Evolutionary conservation across 208 protist genomes (phyloP).

Genomic region (Wallacemonas sp.): DNA sequence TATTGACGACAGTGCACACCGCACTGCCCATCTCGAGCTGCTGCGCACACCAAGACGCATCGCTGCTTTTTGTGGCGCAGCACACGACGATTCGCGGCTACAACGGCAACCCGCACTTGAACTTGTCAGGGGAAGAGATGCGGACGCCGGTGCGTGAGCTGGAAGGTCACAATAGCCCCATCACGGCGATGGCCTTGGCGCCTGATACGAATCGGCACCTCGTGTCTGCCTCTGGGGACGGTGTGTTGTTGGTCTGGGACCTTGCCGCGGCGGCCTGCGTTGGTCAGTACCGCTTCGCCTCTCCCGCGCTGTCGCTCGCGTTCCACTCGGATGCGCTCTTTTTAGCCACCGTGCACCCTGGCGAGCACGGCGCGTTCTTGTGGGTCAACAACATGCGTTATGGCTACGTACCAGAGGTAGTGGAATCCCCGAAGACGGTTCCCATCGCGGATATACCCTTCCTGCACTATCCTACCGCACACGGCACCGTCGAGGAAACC

Average conservation of each 20-base stretch:
- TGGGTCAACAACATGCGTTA: slow-evolving; percentile 92
- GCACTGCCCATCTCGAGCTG: slow-evolving; percentile 63
- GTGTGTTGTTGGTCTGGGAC: slow-evolving; percentile 82
- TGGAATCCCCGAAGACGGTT: slow-evolving; percentile 39
- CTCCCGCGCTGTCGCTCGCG: slow-evolving; percentile 71
- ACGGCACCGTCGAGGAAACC: slow-evolving; percentile 54
- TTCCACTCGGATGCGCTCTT: slow-evolving; percentile 90
- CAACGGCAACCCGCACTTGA: slow-evolving; percentile 71
- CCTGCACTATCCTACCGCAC: slow-evolving; percentile 78
- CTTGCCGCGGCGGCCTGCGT: slow-evolving; percentile 82
- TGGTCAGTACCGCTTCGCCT: slow-evolving; percentile 75
- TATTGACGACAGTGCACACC: slow-evolving; percentile 42
- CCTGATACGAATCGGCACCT: slow-evolving; percentile 79
- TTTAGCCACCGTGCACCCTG: slow-evolving; percentile 80
- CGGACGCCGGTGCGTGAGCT: slow-evolving; percentile 69
- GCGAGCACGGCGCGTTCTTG: slow-evolving; percentile 78
- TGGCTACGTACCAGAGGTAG: slow-evolving; percentile 83
- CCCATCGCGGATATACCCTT: slow-evolving; percentile 51
- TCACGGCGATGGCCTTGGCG: slow-evolving; percentile 77
- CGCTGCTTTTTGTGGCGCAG: slow-evolving; percentile 76
- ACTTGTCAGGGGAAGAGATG: slow-evolving; percentile 30
- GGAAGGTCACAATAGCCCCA: slow-evolving; percentile 75
- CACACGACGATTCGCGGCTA: slow-evolving; percentile 76
- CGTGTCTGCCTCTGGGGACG: slow-evolving; percentile 70
- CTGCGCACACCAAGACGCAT: slow-evolving; percentile 69